A percentile compares a stretch with the other conserved stretches of the same genome.
Evolutionary conservation across 75 land plant genomes (phyloP).

Genomic region (Cunninghamia lanceolata): DNA sequence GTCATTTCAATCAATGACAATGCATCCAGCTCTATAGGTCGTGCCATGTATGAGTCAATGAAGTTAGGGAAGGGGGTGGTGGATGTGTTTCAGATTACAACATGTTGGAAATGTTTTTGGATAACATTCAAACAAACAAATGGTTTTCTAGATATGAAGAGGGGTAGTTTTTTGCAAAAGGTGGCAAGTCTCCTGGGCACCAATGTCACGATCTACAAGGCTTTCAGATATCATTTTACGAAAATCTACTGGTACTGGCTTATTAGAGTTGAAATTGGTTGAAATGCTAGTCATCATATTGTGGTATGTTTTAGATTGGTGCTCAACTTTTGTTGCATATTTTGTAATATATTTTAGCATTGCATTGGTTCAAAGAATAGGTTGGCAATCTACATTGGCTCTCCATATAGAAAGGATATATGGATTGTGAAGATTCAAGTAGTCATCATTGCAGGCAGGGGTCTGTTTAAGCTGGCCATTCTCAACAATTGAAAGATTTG

Average conservation of each 20-base stretch:
- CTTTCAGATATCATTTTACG: background rate
- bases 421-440: background rate
- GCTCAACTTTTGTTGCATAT: background rate
- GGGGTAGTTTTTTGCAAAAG: background rate
- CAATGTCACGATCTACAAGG: background rate
- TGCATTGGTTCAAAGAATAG: background rate
- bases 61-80: too few relatives aligned
- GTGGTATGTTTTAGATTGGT: background rate
- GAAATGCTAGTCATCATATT: background rate
- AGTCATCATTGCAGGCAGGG: background rate
- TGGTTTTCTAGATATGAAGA: background rate
- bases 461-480: background rate
- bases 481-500: background rate
- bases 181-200: background rate
- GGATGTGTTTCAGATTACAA: too few relatives aligned
- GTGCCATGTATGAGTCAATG: too few relatives aligned
- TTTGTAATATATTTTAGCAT: background rate
- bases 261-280: background rate
- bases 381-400: background rate
- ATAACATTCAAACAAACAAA: too few relatives aligned
- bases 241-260: background rate
- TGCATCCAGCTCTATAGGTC: too few relatives aligned
- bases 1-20: too few relatives aligned
- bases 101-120: too few relatives aligned
- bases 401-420: background rate